Percentiles rank a stretch among this genome's conserved stretches.
These are phyloP conservation scores for Schwanniomyces sp. DNA, from an alignment of 805 yeast species.

Conservation along the genomic window DNA sequence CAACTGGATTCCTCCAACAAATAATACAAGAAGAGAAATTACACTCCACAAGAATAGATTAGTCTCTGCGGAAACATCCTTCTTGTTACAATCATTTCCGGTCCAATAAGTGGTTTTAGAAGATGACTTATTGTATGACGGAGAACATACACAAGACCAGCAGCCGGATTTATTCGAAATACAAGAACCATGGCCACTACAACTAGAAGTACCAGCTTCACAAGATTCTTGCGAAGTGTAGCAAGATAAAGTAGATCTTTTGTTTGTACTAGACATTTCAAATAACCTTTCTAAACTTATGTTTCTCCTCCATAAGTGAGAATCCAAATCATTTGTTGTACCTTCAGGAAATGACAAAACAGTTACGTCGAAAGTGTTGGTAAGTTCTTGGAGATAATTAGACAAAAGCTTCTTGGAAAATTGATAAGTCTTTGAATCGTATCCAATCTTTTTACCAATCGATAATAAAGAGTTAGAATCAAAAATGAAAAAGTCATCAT, in stretches of 20 bases:
- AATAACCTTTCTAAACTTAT: conserved; percentile 17
- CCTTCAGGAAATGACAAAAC: conserved; percentile 31
- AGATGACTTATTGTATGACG: conserved; percentile 41
- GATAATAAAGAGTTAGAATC: conserved; percentile 44
- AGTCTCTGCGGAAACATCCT: conserved; percentile 64
- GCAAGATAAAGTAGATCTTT: conserved; percentile 18
- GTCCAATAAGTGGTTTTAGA: conserved; percentile 54
- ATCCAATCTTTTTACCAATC: conserved; percentile 44
- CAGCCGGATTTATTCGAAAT: conserved; percentile 34
- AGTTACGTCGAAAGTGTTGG: conserved; percentile 23
- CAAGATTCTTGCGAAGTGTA: conserved; percentile 49
- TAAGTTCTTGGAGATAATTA: conserved; percentile 21
- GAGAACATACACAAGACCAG: conserved; percentile 53
- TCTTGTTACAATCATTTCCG: conserved; percentile 63
- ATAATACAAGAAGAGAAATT: conserved; percentile 44
- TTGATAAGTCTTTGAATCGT: conserved; percentile 39
- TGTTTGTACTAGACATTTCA: not conserved
- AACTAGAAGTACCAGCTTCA: conserved; percentile 43
- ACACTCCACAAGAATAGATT: conserved; percentile 70
- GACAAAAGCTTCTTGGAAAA: conserved; percentile 37
- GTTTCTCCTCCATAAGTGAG: conserved; percentile 12
- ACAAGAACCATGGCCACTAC: conserved; percentile 58
- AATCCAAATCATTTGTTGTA: conserved; percentile 16
- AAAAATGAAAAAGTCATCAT: conserved; percentile 29
- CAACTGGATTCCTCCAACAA: conserved; percentile 54